Evolutionary conservation across 83 land plant genomes (phyloP).

Genomic region (Diphasiastrum complanatum): DNA sequence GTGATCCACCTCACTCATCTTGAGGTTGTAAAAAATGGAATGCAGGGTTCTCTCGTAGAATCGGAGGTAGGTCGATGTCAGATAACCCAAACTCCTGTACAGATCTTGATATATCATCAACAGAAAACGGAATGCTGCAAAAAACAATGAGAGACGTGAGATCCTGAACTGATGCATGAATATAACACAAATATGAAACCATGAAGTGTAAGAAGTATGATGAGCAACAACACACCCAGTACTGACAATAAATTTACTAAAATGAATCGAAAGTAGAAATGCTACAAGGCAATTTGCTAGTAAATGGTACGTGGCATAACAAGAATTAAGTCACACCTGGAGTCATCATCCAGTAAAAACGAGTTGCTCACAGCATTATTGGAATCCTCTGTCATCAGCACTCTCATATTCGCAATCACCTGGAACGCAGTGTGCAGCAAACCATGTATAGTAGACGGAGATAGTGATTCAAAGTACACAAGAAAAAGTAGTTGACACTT

Average conservation of each 20-base stretch:
- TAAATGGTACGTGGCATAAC: too few species aligned
- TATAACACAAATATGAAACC: too few species aligned
- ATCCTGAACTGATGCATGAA: too few species aligned
- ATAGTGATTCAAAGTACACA: too few species aligned
- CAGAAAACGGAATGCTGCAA: slow-evolving; percentile 88
- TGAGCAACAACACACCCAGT: too few species aligned
- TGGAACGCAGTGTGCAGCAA: slow-evolving; percentile 13
- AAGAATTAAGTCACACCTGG: too few species aligned
- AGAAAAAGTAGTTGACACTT: too few species aligned
- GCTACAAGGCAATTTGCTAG: too few species aligned
- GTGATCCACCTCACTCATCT: slow-evolving; percentile 30
- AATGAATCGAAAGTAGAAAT: too few species aligned
- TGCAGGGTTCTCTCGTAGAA: slow-evolving; percentile 51
- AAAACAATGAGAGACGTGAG: background rate
- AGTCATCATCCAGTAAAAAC: slow-evolving; percentile 93
- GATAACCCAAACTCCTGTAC: slow-evolving; percentile 60
- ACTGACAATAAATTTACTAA: too few species aligned
- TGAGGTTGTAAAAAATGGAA: slow-evolving; percentile 45
- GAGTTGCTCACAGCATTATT: slow-evolving; percentile 94
- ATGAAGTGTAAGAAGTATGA: too few species aligned
- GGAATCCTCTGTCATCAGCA: slow-evolving; percentile 95
- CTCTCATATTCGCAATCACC: slow-evolving; percentile 95
- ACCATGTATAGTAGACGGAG: too few species aligned
- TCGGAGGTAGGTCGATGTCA: slow-evolving; percentile 59
- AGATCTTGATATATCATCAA: slow-evolving; percentile 71